Base-by-base conservation (phyloP, 345 rosid genomes). In the Aurinia saxatilis region DNA sequence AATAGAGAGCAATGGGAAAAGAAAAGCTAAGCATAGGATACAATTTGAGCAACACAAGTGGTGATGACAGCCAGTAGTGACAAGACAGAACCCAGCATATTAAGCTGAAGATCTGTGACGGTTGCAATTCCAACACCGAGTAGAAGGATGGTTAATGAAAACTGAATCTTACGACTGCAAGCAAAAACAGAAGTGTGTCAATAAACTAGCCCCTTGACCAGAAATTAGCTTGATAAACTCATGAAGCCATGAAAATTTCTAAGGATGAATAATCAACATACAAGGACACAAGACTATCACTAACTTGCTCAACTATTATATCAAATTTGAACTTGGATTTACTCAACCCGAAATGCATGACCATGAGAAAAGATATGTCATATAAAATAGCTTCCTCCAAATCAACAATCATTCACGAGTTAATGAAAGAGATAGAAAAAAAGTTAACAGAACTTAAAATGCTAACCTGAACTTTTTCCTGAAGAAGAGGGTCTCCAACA, bases 71-170 rank as follows among this genome's bases (percentile, higher is more conserved):
- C 97, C 46, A 95, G 87, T 66, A 95, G 61, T 31, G 99, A 95
- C 80, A 95, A 66, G 76, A 95, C 57, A 15, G 99, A 90, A 54
- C 99, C 99, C 75, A 90, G 73, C 71, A 80, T 78, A 78, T 93
- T 93, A 70, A 93, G 97, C 75, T 93, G 99, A 74, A 93, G 89
- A 86, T 95, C 99, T 35, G 99, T 95, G 46, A 95, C 93, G 10
- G 99, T 95, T 42, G 99, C 99, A 68, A 95, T 90, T 71, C 97
- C 99, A 75, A 95, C 99, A 74, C 99, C 99, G 57, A 90, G 31
- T 63, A 95, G 99, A 78, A 95, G 99, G 78, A 95, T 76, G 46
- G 52, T 35, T 33, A 95, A 77, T 30, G 99, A 79, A 79, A 90
- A 67, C 76, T 95, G 99, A 60, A 95, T 73, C 30, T 72, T 84